phyloP scores from a whole-genome alignment of 768 basidiomycete genomes.

The Panellus pusillus region DNA sequence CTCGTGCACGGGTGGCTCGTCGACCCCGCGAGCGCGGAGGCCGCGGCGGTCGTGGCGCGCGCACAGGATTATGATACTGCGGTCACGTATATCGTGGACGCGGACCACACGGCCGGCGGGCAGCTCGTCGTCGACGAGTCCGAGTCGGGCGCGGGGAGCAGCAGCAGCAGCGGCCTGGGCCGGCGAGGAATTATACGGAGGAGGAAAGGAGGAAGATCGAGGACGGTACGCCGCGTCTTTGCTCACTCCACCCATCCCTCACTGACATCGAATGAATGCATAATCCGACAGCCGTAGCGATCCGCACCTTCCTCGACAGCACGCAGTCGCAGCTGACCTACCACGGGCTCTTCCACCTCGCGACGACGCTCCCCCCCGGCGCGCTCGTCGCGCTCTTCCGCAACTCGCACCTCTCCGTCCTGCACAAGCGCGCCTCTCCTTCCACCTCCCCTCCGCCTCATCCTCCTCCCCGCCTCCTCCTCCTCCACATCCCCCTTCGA shows the following conservation, averaged over 20 bases:
- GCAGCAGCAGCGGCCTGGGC: too few species aligned
- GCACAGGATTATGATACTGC: slow-evolving; percentile 73
- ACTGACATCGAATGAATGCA: background rate
- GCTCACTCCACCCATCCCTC: background rate
- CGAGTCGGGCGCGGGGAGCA: slow-evolving; percentile 26
- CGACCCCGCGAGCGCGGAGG: slow-evolving; percentile 66
- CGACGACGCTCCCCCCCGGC: slow-evolving; percentile 54
- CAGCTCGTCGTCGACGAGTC: slow-evolving; percentile 50
- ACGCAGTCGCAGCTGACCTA: slow-evolving; percentile 87
- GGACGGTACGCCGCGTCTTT: slow-evolving; percentile 60
- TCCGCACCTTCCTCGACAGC: slow-evolving; percentile 66
- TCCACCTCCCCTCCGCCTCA: too few species aligned
- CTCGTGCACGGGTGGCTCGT: slow-evolving; percentile 91
- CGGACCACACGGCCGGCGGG: slow-evolving; percentile 71
- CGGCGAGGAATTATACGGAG: slow-evolving; percentile 38
- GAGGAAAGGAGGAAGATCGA: slow-evolving; percentile 65
- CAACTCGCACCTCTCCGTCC: slow-evolving; percentile 85
- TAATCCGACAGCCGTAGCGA: slow-evolving; percentile 59
- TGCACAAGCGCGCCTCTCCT: slow-evolving; percentile 66
- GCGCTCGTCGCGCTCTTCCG: slow-evolving; percentile 84
- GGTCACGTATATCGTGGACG: slow-evolving; percentile 73
- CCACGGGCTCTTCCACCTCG: slow-evolving; percentile 81
- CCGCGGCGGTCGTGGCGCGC: slow-evolving; percentile 44
- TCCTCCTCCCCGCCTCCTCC: too few species aligned
- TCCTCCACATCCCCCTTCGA: too few species aligned